Conservation (phyloP, 2,329 filamentous ascomycete species). For the Intubia oerlemansii region DNA sequence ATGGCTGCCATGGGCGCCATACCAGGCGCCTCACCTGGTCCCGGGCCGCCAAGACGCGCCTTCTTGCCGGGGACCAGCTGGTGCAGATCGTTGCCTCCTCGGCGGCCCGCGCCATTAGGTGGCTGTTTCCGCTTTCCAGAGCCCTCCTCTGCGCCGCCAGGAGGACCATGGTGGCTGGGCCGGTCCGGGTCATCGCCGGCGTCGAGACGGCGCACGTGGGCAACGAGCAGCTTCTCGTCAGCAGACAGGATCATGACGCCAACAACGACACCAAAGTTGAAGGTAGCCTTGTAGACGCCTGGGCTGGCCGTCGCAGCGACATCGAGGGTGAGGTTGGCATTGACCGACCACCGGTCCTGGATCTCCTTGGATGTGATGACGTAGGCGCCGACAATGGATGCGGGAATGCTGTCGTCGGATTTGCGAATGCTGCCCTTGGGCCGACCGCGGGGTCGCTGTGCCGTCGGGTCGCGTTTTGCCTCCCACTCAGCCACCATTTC, state of each 20-base stretch:
- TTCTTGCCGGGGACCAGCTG: slow-evolving; percentile 3
- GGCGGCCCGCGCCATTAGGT: slow-evolving; percentile 4
- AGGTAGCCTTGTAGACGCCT: slow-evolving; percentile 11
- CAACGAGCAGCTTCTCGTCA: slow-evolving; percentile 9
- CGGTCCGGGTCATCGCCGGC: slow-evolving; percentile 8
- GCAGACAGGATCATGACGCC: slow-evolving; percentile 12
- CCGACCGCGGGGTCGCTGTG: slow-evolving; percentile 7
- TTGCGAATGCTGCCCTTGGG: slow-evolving; percentile 9
- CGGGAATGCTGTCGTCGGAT: slow-evolving; percentile 5
- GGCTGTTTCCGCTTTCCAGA: slow-evolving; percentile 10
- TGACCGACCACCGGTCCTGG: slow-evolving; percentile 10
- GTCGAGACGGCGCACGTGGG: slow-evolving; percentile 9
- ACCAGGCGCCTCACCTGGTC: not conserved
- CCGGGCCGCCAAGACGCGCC: not conserved
- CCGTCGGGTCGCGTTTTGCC: slow-evolving; percentile 5
- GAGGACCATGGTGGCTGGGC: too few species aligned
- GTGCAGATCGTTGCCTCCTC: slow-evolving; percentile 3
- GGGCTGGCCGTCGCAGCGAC: slow-evolving; percentile 9
- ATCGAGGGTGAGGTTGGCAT: slow-evolving; percentile 10
- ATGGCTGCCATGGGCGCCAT: slow-evolving; percentile 2
- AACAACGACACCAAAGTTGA: slow-evolving; percentile 13
- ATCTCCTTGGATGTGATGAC: slow-evolving; percentile 11
- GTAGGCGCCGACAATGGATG: slow-evolving; percentile 10
- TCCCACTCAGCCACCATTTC: slow-evolving; percentile 9
- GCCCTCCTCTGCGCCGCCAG: slow-evolving; percentile 3